A percentile compares a stretch with the other conserved stretches of the same genome.
These are phyloP conservation scores for Daldinia caldariorum DNA, from an alignment of 495 filamentous ascomycete species.

Conservation along the genomic window DNA sequence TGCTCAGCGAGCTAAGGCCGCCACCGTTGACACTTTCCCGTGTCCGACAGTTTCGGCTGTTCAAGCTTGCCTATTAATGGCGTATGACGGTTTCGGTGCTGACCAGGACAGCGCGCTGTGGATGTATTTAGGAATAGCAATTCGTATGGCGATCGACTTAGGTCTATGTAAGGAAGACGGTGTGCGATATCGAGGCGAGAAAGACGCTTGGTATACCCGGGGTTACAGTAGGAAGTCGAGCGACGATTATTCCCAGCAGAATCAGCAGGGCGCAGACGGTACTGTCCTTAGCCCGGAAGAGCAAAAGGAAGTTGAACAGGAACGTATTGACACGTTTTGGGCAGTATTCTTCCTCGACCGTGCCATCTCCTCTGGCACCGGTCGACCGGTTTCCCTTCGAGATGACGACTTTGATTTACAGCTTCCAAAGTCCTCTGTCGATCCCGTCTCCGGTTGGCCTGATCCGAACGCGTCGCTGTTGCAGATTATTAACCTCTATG, in stretches of 20 bases:
- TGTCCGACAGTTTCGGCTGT: constrained; percentile 82
- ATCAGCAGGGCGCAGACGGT: constrained; percentile 53
- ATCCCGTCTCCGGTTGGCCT: constrained; percentile 71
- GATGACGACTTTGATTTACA: constrained; percentile 83
- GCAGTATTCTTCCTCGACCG: constrained; percentile 86
- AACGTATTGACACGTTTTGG: constrained; percentile 86
- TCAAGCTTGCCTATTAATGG: constrained; percentile 81
- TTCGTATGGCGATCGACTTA: constrained; percentile 86
- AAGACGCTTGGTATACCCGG: constrained; percentile 59
- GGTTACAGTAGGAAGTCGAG: constrained; percentile 49
- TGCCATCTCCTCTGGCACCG: constrained; percentile 85
- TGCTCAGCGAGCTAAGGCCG: constrained; percentile 77
- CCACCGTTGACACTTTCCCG: constrained; percentile 77
- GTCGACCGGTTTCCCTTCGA: constrained; percentile 78
- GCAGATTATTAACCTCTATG: constrained; percentile 84
- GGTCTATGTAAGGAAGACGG: constrained; percentile 83
- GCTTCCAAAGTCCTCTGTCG: constrained; percentile 70
- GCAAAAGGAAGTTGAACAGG: constrained; percentile 69
- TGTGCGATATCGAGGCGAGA: constrained; percentile 71
- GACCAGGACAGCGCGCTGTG: constrained; percentile 87
- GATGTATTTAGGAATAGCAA: constrained; percentile 89
- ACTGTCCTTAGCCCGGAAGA: constrained; percentile 60
- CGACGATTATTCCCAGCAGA: constrained; percentile 47
- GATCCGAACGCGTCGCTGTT: constrained; percentile 81
- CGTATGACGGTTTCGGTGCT: constrained; percentile 86